These are phyloP conservation scores for Dentipellis fragilis DNA, from an alignment of 768 basidiomycete genomes.

Conservation along the genomic window DNA sequence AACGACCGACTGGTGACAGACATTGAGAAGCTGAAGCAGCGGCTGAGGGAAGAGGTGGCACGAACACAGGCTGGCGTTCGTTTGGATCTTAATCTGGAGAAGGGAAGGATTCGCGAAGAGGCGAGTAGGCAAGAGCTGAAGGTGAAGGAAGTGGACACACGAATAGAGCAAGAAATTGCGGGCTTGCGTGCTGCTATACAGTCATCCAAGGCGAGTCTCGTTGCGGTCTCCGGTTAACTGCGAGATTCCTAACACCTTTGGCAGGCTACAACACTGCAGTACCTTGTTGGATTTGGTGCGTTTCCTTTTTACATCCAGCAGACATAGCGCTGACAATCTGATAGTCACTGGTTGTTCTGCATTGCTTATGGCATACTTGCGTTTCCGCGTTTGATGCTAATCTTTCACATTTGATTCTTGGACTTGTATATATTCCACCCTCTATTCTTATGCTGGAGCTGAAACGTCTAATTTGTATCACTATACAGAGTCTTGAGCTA, in stretches of 20 bases:
- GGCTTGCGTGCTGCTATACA: slow-evolving; percentile 75
- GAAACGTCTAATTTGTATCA: background rate
- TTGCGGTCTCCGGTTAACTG: background rate
- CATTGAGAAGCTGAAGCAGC: slow-evolving; percentile 91
- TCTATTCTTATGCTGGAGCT: background rate
- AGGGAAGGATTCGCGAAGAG: slow-evolving; percentile 92
- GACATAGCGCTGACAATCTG: slow-evolving; percentile 7
- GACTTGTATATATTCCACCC: background rate
- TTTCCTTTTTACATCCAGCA: slow-evolving; percentile 6
- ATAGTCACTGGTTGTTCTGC: slow-evolving; percentile 81
- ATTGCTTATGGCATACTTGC: slow-evolving; percentile 77
- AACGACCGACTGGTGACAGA: slow-evolving; percentile 89
- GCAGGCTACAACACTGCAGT: slow-evolving; percentile 78
- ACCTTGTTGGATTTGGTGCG: slow-evolving; percentile 80
- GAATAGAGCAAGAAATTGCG: slow-evolving; percentile 95
- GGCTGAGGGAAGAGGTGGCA: slow-evolving; percentile 83
- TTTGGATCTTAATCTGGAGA: slow-evolving; percentile 92
- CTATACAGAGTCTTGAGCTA: background rate
- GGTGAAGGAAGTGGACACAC: slow-evolving; percentile 95
- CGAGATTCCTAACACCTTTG: background rate
- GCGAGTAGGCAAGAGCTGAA: slow-evolving; percentile 85
- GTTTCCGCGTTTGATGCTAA: slow-evolving; percentile 41
- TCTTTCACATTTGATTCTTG: background rate
- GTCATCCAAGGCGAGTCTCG: slow-evolving; percentile 63
- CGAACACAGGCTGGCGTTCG: slow-evolving; percentile 90